Percentiles rank a stretch among this genome's conserved stretches.
These are phyloP conservation scores for Nidularia pulvinata DNA, from an alignment of 768 basidiomycete species.

Conservation along the genomic window DNA sequence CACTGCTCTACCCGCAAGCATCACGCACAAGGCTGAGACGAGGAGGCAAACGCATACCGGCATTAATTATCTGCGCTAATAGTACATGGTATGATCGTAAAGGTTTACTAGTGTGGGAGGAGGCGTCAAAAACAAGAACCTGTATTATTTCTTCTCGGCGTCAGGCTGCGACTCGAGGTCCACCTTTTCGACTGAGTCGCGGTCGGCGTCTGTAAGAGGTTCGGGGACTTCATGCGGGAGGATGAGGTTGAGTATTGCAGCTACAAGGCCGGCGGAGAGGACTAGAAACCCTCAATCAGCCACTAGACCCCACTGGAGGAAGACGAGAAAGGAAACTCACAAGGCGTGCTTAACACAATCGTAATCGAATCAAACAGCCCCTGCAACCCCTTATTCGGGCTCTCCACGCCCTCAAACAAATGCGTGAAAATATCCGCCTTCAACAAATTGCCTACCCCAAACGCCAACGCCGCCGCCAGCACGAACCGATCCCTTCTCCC, in stretches of 20 bases:
- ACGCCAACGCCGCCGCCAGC: constrained; percentile 64
- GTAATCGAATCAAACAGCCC: constrained; percentile 80
- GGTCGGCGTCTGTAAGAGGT: constrained; percentile 7
- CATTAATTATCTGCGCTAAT: too few relatives aligned
- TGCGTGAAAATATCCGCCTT: constrained; percentile 64
- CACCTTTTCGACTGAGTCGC: background rate
- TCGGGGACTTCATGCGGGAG: constrained; percentile 38
- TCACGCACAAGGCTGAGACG: too few relatives aligned
- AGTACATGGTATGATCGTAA: too few relatives aligned
- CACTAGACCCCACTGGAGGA: background rate
- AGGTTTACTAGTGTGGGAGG: background rate
- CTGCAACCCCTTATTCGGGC: constrained; percentile 52
- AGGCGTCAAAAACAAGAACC: background rate
- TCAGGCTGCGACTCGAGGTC: background rate
- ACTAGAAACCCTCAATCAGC: constrained; percentile 28
- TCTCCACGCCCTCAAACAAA: constrained; percentile 62
- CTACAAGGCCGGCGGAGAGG: constrained; percentile 56
- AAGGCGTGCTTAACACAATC: constrained; percentile 80
- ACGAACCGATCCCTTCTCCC: constrained; percentile 69
- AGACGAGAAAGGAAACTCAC: constrained; percentile 37
- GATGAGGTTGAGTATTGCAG: constrained; percentile 55
- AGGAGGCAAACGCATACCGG: too few relatives aligned
- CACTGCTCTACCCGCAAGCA: too few relatives aligned
- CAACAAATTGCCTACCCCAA: constrained; percentile 74
- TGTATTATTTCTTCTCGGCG: background rate